phyloP scores from a whole-genome alignment of 345 rosid species.

The Acer negundo region DNA sequence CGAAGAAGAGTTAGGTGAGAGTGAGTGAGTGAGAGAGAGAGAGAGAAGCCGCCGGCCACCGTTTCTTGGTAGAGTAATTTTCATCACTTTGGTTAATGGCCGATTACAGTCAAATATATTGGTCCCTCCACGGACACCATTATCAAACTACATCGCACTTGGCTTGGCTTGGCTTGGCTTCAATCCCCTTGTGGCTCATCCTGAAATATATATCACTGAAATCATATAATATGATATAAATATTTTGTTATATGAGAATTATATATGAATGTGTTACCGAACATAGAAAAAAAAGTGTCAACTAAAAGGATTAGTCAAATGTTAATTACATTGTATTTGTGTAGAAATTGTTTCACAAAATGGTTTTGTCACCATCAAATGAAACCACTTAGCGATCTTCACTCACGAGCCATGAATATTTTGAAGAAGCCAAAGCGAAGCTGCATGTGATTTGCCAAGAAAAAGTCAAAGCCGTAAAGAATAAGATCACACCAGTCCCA shows the following conservation, averaged over 20 bases:
- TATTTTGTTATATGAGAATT: no score
- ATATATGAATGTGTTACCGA: no score
- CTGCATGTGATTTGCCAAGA: neutral
- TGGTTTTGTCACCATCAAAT: neutral
- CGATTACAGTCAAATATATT: no score
- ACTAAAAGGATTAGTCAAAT: neutral
- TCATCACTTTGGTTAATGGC: neutral
- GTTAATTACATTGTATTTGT: neutral
- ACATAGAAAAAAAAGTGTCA: neutral
- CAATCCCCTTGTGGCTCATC: no score
- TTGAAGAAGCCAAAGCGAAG: neutral
- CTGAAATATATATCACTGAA: no score
- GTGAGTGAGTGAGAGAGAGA: conserved; percentile 17
- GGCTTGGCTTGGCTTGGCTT: no score
- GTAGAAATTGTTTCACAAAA: neutral
- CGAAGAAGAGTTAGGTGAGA: conserved; percentile 32
- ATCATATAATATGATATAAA: no score
- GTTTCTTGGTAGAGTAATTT: conserved; percentile 10
- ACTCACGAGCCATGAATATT: neutral
- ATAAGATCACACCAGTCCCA: conserved; percentile 14
- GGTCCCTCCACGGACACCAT: no score
- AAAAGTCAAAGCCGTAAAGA: conserved; percentile 30
- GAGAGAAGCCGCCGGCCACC: conserved; percentile 47
- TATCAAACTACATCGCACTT: no score
- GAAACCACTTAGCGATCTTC: neutral